A percentile compares a stretch with the other conserved stretches of the same genome.
These are phyloP conservation scores for Ophiostoma triangulosporum DNA, from an alignment of 2,329 filamentous ascomycete species.

Conservation along the genomic window DNA sequence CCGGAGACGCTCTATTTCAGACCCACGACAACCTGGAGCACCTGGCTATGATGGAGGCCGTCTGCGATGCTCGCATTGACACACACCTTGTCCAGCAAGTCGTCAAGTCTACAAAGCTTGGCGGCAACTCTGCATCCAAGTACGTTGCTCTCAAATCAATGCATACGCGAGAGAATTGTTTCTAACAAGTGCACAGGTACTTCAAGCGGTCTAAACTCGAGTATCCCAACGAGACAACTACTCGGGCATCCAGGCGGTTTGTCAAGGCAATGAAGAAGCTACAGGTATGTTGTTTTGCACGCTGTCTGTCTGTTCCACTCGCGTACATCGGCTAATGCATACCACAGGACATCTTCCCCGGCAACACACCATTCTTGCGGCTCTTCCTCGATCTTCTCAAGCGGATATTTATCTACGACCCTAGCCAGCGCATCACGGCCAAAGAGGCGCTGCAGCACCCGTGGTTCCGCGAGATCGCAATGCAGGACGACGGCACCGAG, in stretches of 20 bases:
- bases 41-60: conserved; percentile 63
- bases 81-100: conserved; percentile 42
- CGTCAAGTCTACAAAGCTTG: conserved; percentile 38
- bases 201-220: conserved; percentile 54
- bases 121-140: conserved; percentile 50
- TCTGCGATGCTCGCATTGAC: conserved; percentile 47
- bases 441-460: conserved; percentile 52
- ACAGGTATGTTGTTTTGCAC: conserved; percentile 40
- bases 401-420: conserved; percentile 58
- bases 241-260: conserved; percentile 49
- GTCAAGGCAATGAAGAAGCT: conserved; percentile 61
- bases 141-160: conserved; percentile 26
- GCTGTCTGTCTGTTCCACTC: too few species aligned
- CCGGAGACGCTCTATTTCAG: conserved; percentile 57
- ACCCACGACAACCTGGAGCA: conserved; percentile 62
- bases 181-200: conserved; percentile 31
- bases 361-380: conserved; percentile 42
- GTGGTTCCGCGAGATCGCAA: conserved; percentile 52
- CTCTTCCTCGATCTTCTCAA: conserved; percentile 51
- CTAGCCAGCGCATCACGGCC: conserved; percentile 50
- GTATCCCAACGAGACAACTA: conserved; percentile 50
- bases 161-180: too few species aligned
- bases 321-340: conserved; percentile 18
- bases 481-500: conserved; percentile 54
- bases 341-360: conserved; percentile 49